Evolutionary conservation across 176 grass and related monocot genomes (phyloP).

Genomic region (Thinopyrum elongatum): DNA sequence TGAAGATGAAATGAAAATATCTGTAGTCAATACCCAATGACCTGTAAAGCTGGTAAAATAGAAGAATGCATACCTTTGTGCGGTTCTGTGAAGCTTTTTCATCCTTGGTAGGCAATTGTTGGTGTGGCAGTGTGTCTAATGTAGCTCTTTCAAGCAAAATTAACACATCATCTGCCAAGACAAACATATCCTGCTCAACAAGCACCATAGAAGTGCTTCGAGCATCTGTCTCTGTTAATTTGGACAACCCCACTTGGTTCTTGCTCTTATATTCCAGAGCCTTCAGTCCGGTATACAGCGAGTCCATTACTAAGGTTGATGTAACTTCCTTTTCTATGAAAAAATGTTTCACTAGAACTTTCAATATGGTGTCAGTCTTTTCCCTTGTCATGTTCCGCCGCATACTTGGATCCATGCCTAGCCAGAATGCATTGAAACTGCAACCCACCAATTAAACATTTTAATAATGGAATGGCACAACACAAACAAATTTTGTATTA

Average conservation of each 20-base stretch:
- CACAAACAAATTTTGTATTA: background rate
- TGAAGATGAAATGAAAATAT: conserved; percentile 15
- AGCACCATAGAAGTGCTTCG: conserved; percentile 65
- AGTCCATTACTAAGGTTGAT: conserved; percentile 88
- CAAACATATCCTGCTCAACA: conserved; percentile 85
- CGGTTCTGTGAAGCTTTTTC: conserved; percentile 78
- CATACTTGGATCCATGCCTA: conserved; percentile 59
- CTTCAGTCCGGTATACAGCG: conserved; percentile 71
- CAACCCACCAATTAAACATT: conserved; percentile 6
- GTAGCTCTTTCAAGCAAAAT: conserved; percentile 78
- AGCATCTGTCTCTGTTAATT: conserved; percentile 55
- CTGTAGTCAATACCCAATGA: background rate
- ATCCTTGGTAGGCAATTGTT: conserved; percentile 76
- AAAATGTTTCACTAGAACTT: conserved; percentile 79
- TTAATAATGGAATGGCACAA: background rate
- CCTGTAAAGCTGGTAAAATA: conserved; percentile 4
- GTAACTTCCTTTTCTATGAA: conserved; percentile 95
- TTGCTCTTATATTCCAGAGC: conserved; percentile 75
- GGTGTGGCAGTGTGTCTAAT: conserved; percentile 62
- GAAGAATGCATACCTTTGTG: conserved; percentile 54
- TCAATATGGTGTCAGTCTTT: conserved; percentile 66
- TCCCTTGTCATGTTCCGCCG: conserved; percentile 70
- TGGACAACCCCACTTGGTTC: conserved; percentile 50
- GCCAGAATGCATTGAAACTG: conserved; percentile 84
- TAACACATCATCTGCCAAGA: conserved; percentile 83